These are phyloP conservation scores for Curvularia lunata DNA, from an alignment of 2,329 filamentous ascomycete genomes.

Conservation along the genomic window DNA sequence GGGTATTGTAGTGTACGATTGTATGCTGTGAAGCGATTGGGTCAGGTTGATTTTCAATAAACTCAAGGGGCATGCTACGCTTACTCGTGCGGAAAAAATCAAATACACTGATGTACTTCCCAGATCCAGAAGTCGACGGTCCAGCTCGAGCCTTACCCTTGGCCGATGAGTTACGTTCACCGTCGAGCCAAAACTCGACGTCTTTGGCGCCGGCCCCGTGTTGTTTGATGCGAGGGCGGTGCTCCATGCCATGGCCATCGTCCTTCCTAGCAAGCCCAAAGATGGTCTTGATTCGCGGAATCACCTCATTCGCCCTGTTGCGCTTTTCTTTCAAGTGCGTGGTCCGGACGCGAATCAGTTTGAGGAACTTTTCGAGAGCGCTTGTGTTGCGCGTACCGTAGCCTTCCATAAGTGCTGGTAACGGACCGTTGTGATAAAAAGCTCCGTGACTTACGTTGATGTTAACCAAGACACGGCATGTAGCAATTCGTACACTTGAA, in stretches of 20 bases:
- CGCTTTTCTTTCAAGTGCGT: conserved; percentile 46
- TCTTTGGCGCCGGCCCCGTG: conserved; percentile 31
- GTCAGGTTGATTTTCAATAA: not conserved
- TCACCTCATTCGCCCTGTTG: conserved; percentile 42
- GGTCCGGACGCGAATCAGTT: conserved; percentile 43
- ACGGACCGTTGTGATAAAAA: conserved; percentile 57
- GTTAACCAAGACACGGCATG: conserved; percentile 64
- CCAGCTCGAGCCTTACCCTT: conserved; percentile 12
- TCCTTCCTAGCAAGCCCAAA: conserved; percentile 46
- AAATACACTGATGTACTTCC: conserved; percentile 29
- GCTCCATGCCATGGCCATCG: conserved; percentile 40
- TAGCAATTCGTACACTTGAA: conserved; percentile 63
- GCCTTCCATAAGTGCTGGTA: conserved; percentile 40
- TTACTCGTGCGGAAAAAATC: conserved; percentile 28
- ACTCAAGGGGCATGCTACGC: not conserved
- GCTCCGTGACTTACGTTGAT: conserved; percentile 65
- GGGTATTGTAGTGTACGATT: conserved; percentile 18
- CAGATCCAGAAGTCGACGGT: conserved; percentile 10
- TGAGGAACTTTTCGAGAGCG: conserved; percentile 47
- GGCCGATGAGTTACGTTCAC: conserved; percentile 7
- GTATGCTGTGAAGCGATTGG: conserved; percentile 11
- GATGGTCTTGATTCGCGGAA: conserved; percentile 51
- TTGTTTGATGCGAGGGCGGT: conserved; percentile 20
- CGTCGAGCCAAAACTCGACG: conserved; percentile 33
- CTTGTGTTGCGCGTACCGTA: conserved; percentile 23